Conservation (phyloP, 768 basidiomycete genomes). For the Phlebiopsis gigantea region DNA sequence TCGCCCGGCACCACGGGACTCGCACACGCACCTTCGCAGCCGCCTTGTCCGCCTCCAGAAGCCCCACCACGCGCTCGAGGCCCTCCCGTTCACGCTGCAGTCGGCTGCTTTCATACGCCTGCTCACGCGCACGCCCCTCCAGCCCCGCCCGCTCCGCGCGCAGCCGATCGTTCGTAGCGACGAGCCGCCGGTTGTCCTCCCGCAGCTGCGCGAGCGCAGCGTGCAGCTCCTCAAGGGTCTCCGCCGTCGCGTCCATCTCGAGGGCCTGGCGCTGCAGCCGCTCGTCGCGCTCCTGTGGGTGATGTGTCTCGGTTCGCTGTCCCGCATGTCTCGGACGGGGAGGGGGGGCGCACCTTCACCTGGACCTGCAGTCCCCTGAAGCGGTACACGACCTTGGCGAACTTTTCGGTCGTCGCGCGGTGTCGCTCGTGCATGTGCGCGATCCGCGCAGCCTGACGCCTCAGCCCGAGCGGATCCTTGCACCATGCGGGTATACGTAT, state of each 20-base stretch:
- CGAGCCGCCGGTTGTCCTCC: neutral
- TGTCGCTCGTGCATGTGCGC: neutral
- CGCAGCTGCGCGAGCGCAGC: neutral
- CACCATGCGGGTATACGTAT: neutral
- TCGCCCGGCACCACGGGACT: neutral
- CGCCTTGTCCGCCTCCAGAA: constrained; percentile 9
- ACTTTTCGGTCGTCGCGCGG: neutral
- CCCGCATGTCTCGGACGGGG: neutral
- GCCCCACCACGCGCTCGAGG: neutral
- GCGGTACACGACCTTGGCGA: neutral
- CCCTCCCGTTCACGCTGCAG: neutral
- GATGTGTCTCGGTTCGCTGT: neutral
- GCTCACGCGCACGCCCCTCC: neutral
- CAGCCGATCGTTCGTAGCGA: neutral
- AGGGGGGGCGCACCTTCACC: constrained; percentile 1
- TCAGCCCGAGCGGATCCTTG: neutral
- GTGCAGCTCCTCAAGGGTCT: neutral
- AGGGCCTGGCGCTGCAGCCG: neutral
- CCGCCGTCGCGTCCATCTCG: neutral
- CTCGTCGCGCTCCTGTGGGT: constrained; percentile 6
- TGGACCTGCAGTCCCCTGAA: constrained; percentile 1
- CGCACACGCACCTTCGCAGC: neutral
- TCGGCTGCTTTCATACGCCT: neutral
- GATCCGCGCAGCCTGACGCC: neutral
- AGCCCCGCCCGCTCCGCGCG: constrained; percentile 1